Evolutionary conservation across 257 asterid genomes (phyloP).

Genomic region (Cruciata laevipes): DNA sequence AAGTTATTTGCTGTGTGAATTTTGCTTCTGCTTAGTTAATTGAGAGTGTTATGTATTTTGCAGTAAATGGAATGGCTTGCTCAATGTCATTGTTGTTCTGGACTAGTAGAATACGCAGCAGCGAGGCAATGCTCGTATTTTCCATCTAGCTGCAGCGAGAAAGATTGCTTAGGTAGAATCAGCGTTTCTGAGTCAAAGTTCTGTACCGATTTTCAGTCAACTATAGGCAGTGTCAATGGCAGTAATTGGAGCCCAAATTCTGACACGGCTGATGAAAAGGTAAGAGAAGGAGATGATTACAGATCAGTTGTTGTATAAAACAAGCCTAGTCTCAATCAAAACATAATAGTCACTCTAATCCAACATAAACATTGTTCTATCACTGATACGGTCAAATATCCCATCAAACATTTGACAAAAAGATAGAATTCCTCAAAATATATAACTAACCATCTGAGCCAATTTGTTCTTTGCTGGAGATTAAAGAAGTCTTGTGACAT

Average conservation of each 20-base stretch:
- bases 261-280: neutral
- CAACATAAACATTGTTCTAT: no score
- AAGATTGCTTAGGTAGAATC: neutral
- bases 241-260: constrained; percentile 3
- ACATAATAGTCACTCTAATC: no score
- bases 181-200: neutral
- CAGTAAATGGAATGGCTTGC: constrained; percentile 3
- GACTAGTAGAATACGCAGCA: constrained; percentile 3
- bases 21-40: neutral
- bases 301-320: no score
- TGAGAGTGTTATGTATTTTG: neutral
- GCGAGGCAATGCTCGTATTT: neutral
- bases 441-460: no score
- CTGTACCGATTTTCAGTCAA: neutral
- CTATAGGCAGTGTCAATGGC: constrained; percentile 4
- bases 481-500: no score
- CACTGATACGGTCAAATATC: no score
- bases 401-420: no score
- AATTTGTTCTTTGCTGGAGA: no score
- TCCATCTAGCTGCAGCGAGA: neutral
- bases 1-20: neutral
- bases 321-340: no score
- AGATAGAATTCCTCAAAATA: no score
- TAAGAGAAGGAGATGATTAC: constrained; percentile 43
- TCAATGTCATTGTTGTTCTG: constrained; percentile 1